Conservation (phyloP, 1,284 basidiomycete species). For the Meripilus lineatus region DNA sequence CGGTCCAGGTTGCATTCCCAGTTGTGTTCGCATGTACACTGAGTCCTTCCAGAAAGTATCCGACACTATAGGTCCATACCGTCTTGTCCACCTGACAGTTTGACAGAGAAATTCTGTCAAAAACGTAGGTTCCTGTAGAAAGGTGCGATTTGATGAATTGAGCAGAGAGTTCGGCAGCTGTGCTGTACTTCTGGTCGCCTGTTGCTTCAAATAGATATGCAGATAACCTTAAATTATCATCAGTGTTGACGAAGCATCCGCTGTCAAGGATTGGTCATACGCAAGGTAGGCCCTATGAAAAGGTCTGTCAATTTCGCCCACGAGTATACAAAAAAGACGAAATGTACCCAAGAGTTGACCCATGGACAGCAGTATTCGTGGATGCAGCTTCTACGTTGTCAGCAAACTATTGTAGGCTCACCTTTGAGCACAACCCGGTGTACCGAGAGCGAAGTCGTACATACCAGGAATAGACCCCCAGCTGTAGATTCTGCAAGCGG, state of each 20-base stretch:
- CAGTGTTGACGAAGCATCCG: background rate
- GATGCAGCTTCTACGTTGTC: background rate
- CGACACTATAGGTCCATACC: background rate
- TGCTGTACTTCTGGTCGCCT: background rate
- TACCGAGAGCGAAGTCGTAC: background rate
- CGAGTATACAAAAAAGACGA: background rate
- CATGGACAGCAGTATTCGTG: constrained; percentile 4
- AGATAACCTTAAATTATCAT: constrained; percentile 4
- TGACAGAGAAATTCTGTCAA: constrained; percentile 2
- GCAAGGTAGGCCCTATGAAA: constrained; percentile 4
- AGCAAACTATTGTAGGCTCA: no score
- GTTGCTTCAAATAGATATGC: constrained; percentile 4
- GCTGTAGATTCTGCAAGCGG: constrained; percentile 2
- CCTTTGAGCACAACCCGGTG: background rate
- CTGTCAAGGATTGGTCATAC: background rate
- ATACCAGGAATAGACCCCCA: constrained; percentile 8
- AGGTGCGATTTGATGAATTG: constrained; percentile 7
- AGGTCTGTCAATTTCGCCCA: background rate
- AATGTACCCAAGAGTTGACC: constrained; percentile 7
- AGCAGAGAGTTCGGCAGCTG: constrained; percentile 2
- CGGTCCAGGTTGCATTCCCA: background rate
- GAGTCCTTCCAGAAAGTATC: constrained; percentile 6
- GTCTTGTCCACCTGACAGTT: background rate
- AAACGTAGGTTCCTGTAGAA: constrained; percentile 3
- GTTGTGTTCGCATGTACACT: constrained; percentile 1